A percentile compares a stretch with the other conserved stretches of the same genome.
Evolutionary conservation across 805 yeast species (phyloP).

Genomic region (Candida rishiriensis): DNA sequence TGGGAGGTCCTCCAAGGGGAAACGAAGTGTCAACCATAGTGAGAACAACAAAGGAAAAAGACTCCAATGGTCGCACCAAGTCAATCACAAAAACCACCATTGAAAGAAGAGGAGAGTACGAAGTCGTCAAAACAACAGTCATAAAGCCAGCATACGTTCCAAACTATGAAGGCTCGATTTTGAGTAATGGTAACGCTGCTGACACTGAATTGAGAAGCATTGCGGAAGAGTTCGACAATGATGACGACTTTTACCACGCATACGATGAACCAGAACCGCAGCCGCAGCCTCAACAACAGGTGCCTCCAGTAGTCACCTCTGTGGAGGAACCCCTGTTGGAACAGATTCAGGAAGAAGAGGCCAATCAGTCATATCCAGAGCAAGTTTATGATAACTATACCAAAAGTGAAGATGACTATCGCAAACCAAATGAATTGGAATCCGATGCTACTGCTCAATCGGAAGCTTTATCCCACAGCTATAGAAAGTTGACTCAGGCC

Average conservation of each 20-base stretch:
- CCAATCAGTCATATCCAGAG: slow-evolving; percentile 9
- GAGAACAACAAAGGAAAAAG: slow-evolving; percentile 48
- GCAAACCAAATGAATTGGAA: neutral
- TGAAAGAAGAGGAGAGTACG: slow-evolving; percentile 43
- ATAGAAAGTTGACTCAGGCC: slow-evolving; percentile 15
- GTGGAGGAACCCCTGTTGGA: slow-evolving; percentile 12
- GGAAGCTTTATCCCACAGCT: slow-evolving; percentile 6
- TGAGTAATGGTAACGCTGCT: slow-evolving; percentile 10
- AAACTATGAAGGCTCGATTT: slow-evolving; percentile 12
- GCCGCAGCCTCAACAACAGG: neutral
- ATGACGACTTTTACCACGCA: slow-evolving; percentile 17
- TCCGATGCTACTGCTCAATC: neutral
- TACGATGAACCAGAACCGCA: slow-evolving; percentile 3
- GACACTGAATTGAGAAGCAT: neutral
- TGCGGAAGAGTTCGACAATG: slow-evolving; percentile 16
- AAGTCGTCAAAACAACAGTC: slow-evolving; percentile 44
- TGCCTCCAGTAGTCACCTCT: neutral
- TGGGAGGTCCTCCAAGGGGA: slow-evolving; percentile 13
- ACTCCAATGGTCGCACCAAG: slow-evolving; percentile 46
- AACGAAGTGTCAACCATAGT: slow-evolving; percentile 31
- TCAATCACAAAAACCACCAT: slow-evolving; percentile 53
- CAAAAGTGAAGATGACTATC: neutral
- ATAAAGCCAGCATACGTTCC: slow-evolving; percentile 27
- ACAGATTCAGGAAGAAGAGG: slow-evolving; percentile 21
- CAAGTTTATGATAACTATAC: slow-evolving; percentile 3